These are phyloP conservation scores for Rhodotorula sp. DNA, from an alignment of 1,284 basidiomycete genomes.

Conservation along the genomic window DNA sequence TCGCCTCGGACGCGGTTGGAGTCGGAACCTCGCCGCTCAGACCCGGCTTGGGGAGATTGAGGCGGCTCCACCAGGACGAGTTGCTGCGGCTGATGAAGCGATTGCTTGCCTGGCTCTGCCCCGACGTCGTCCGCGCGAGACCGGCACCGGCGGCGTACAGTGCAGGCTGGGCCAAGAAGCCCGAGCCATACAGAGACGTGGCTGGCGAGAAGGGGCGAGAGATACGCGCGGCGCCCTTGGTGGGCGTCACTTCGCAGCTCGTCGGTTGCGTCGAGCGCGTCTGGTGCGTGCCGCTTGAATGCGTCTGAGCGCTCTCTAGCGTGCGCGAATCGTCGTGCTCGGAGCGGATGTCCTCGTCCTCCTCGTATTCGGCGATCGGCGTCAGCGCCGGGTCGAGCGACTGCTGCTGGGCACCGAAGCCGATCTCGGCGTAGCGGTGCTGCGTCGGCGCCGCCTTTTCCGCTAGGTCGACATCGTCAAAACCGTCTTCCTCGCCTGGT, in stretches of 20 bases:
- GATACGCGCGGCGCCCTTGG: constrained; percentile 7
- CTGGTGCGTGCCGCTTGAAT: constrained; percentile 19
- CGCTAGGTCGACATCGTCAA: neutral
- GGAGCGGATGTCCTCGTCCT: constrained; percentile 7
- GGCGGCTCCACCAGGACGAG: constrained; percentile 33
- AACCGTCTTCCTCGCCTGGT: neutral
- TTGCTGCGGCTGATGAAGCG: constrained; percentile 15
- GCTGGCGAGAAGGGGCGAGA: constrained; percentile 26
- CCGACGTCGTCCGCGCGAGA: neutral
- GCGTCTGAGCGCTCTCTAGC: constrained; percentile 14
- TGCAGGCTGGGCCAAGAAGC: constrained; percentile 12
- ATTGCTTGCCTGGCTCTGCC: neutral
- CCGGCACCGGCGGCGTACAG: neutral
- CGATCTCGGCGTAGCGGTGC: neutral
- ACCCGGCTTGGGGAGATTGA: constrained; percentile 13
- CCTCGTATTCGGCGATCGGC: constrained; percentile 28
- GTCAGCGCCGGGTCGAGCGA: constrained; percentile 11
- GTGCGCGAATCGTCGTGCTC: constrained; percentile 12
- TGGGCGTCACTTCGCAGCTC: neutral
- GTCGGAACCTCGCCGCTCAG: constrained; percentile 14
- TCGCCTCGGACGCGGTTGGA: constrained; percentile 27
- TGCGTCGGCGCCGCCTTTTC: too few relatives aligned
- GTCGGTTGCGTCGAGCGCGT: constrained; percentile 14
- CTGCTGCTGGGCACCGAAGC: too few relatives aligned
- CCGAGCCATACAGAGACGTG: constrained; percentile 27